phyloP scores from a whole-genome alignment of 495 filamentous ascomycete species.

The Penicillium bialowiezense region DNA sequence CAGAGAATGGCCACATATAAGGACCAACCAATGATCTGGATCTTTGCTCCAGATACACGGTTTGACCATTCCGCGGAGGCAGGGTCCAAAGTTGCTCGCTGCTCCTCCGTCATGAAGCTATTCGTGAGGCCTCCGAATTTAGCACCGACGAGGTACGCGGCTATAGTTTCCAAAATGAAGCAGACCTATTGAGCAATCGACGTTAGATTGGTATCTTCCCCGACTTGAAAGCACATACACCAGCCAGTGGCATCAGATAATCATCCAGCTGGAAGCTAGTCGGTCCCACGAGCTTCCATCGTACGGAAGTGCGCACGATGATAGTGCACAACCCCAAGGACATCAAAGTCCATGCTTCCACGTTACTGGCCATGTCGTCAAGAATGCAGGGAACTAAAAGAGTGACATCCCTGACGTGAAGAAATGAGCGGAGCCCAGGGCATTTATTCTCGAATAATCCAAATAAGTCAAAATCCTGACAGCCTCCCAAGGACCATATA shows the following conservation, averaged over 20 bases:
- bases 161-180: constrained; percentile 31
- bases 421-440: neutral
- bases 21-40: constrained; percentile 52
- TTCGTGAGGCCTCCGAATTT: constrained; percentile 47
- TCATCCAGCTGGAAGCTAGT: constrained; percentile 51
- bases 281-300: constrained; percentile 45
- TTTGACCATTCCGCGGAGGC: constrained; percentile 37
- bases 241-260: constrained; percentile 54
- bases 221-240: constrained; percentile 25
- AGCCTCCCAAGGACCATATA: neutral
- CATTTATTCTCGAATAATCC: neutral
- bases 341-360: constrained; percentile 49
- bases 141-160: constrained; percentile 34
- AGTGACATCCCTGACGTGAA: too few species aligned
- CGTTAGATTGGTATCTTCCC: neutral
- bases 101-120: constrained; percentile 46
- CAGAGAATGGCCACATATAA: constrained; percentile 50
- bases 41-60: constrained; percentile 49
- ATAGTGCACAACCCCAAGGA: constrained; percentile 44
- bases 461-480: too few species aligned
- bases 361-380: constrained; percentile 15
- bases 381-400: neutral
- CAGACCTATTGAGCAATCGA: constrained; percentile 15
- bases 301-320: constrained; percentile 39
- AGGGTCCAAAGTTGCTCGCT: constrained; percentile 39